Evolutionary conservation across 2,329 filamentous ascomycete species (phyloP), one percentile per base, ranked within the genome.

Genomic region (Orbilia blumenaviensis): DNA sequence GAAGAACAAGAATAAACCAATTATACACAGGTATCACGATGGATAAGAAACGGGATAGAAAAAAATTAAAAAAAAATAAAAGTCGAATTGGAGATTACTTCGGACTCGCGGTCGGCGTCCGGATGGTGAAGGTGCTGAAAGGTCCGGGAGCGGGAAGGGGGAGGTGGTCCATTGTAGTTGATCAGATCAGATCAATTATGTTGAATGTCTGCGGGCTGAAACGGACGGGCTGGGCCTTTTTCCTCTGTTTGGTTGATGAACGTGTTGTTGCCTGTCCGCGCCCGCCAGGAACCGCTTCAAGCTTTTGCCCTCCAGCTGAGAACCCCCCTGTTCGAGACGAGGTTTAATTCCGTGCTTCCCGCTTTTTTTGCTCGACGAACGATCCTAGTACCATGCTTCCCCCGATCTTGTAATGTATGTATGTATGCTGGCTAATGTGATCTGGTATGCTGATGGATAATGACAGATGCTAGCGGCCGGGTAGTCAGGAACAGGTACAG

Each of bases 201-300:
- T 16, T 56, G 52, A 38, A 56, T 56, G 32, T 56, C 52, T 56
- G 32, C 52, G 52, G 52, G 52, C 52, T 56, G 52, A 56, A 56
- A 56, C 52, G 52, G 52, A 21, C 52, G 29, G 48, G 52, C 52
- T 56, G 52, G 52, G n/a, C n/a, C n/a, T n/a, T 36, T 56, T 38
- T 38, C 29, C n/a, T 54, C 3, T 14, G 46, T 54, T 54, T 18
- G 50, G n/a, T 23, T n/a, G n/a, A n/a, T n/a, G n/a, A n/a, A n/a
- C 14, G 32, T 12, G 14, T 27, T 52, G 46, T 32, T 23, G n/a
- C 34, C 34, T 38, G 34, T n/a, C n/a, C n/a, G n/a, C n/a, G 34
- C 34, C 29, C 34, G 34, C 34, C 34, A 36, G 34, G 34, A 36
- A 36, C 34, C 14, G 34, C 9, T 36, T 14, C n/a, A n/a, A n/a